These are phyloP conservation scores for Hura crepitans DNA, from an alignment of 441 rosid species.

Conservation along the genomic window DNA sequence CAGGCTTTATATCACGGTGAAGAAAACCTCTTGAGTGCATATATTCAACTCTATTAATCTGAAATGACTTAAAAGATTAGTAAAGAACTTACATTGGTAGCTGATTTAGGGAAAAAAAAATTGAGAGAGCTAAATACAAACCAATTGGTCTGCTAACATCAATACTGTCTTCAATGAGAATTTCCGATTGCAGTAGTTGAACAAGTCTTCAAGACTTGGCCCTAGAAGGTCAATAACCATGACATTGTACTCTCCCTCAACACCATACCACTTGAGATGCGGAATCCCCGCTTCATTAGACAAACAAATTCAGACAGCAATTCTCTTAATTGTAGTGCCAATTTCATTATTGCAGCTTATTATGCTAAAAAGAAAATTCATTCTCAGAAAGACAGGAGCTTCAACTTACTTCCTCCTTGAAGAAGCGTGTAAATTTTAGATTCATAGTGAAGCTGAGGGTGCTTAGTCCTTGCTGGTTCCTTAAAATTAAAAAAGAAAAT, in stretches of 20 bases:
- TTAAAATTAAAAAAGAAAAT: constrained; percentile 25
- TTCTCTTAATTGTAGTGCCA: too few species aligned
- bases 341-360: too few species aligned
- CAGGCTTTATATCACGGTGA: constrained; percentile 99
- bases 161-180: constrained; percentile 83
- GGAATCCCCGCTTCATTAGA: constrained; percentile 73
- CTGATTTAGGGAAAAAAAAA: constrained; percentile 15
- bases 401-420: constrained; percentile 87
- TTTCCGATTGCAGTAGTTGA: constrained; percentile 86
- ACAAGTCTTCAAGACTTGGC: constrained; percentile 90
- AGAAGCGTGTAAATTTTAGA: constrained; percentile 89
- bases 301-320: constrained; percentile 13
- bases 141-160: constrained; percentile 98
- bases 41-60: constrained; percentile 94
- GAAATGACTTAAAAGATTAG: constrained; percentile 12
- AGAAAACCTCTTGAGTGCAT: constrained; percentile 97
- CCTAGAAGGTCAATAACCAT: constrained; percentile 98
- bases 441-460: constrained; percentile 96
- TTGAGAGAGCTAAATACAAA: constrained; percentile 31
- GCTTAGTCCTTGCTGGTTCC: constrained; percentile 85
- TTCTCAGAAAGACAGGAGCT: not conserved
- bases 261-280: constrained; percentile 89
- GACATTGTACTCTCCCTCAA: constrained; percentile 80
- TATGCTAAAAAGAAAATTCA: constrained; percentile 12
- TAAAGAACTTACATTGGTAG: not conserved